Base-by-base conservation (phyloP, 768 basidiomycete genomes). In the Serendipita sp. region DNA sequence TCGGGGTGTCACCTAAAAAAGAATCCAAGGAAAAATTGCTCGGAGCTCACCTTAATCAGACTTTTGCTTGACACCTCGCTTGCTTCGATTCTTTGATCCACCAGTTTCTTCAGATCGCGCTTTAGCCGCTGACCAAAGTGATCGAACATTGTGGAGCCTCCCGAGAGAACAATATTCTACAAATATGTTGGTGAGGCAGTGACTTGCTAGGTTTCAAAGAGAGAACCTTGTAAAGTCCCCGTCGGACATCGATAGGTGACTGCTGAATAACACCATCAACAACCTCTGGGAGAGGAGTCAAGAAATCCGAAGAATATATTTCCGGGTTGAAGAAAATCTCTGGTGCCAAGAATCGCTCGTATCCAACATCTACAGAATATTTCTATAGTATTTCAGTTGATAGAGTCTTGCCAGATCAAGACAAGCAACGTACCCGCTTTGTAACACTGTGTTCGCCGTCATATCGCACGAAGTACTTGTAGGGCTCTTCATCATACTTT, bases 291-390 rank as follows among this genome's bases (percentile, higher is more conserved):
- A 99, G 81, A 7, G 96, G 96, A 3, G 94, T 97, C 65, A 99
- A 74, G 79, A 97, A 97, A 73, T 98, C 95, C 42, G 91, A 94
- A 0, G 93, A 96, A 73, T 88, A 89, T 67, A 99, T 97, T 73
- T 99, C 95, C 14, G 96, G 96, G 76, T 98, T 98, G 81, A 97
- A 98, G 78, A 98, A 98, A 69, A 98, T 96, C 73, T 98, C 96
- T 3, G 96, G 94, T 3, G 95, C 96, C 61, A 98, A 84, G 82
- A 99, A 99, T 26, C 96, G 91, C 73, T 98, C 96, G 74, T 97
- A 98, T 20, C 96, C 96, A 63, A 99, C 84, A 69, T 99, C 95
- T 53, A 98, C 77, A 20, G 79, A 73, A 75, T 99, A 97, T 88
- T 92, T 90, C 93, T 94, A 70, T 63, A 28, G 24, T 33, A 14